Evolutionary conservation across 768 basidiomycete genomes (phyloP), one percentile per base, ranked within the genome.

Genomic region (Serendipita indica): DNA sequence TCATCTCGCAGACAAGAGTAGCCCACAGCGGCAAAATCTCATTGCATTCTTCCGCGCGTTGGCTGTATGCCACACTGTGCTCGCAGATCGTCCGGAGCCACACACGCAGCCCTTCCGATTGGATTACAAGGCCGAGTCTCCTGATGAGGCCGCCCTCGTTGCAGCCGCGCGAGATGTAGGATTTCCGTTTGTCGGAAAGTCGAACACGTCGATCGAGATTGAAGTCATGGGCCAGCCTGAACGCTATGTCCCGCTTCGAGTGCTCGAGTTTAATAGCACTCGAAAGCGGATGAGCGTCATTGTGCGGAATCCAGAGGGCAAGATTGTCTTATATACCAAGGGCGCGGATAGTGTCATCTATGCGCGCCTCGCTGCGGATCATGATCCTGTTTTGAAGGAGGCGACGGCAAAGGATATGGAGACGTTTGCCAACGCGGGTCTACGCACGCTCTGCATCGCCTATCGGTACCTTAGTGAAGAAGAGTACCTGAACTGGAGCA

Each of bases 261-360:
- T 86, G 63, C 76, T 98, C 65, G 94, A 97, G 68, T 99, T 99
- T 77, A 93, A 86, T 74, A 86, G 83, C 65, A 83, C 91, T 45
- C 75, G 94, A 62, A 99, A 98, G 73, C 77, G 94, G 60, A 98
- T 98, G 94, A 92, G 87, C 67, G 87, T 90, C 43, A 72, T 97
- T 60, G 81, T 90, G 41, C 86, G 94, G 27, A 78, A 79, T 57
- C 89, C 94, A 0, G 86, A 90, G 59, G 89, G 90, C 16, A 74
- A 76, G 64, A 72, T 96, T 61, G 73, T 92, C 27, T 71, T 97
- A 60, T 94, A 92, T 67, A 87, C 84, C 78, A 98, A 97, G 71
- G 94, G 94, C n/a, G 94, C 94, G 13, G 94, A 98, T 70, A 86
- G 82, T 63, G 91, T 98, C 65, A 86, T 98, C 64, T 94, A 93